A percentile compares a stretch with the other conserved stretches of the same genome.
Evolutionary conservation across 2,329 filamentous ascomycete genomes (phyloP).

Genomic region (Fusarium zealandicum): DNA sequence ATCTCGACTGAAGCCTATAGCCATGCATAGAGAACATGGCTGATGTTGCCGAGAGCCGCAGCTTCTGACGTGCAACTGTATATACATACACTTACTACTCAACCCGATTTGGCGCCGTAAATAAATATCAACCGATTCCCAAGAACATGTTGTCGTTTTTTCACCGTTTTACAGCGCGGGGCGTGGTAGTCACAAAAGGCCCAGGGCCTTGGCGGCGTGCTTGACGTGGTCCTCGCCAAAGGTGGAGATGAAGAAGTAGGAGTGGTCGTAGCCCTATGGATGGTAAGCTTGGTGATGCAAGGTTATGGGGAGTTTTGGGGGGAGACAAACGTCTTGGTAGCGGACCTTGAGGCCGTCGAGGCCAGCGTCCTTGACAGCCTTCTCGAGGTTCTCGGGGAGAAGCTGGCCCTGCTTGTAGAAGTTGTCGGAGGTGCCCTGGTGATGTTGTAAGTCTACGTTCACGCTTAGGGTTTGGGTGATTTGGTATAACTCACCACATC

Average conservation of each 20-base stretch:
- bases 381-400: conserved; percentile 89
- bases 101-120: conserved; percentile 15
- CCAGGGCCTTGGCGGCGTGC: conserved; percentile 86
- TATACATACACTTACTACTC: conserved; percentile 1
- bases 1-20: conserved; percentile 6
- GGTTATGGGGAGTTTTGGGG: background rate
- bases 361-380: conserved; percentile 78
- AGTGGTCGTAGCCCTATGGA: conserved; percentile 85
- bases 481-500: conserved; percentile 73
- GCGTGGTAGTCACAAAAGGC: conserved; percentile 44
- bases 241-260: conserved; percentile 93
- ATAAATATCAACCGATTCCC: conserved; percentile 15
- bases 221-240: conserved; percentile 92
- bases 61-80: conserved; percentile 5
- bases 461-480: background rate
- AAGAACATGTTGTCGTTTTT: conserved; percentile 16
- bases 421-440: conserved; percentile 86
- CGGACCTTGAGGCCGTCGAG: conserved; percentile 77
- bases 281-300: background rate
- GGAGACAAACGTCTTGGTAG: conserved; percentile 72
- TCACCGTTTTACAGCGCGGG: conserved; percentile 33
- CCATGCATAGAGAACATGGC: conserved; percentile 10
- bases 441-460: background rate
- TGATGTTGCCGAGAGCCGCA: conserved; percentile 5
- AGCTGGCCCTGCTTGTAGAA: conserved; percentile 96